phyloP scores from a whole-genome alignment of 2,329 filamentous ascomycete species.

The Penicillium sp. region DNA sequence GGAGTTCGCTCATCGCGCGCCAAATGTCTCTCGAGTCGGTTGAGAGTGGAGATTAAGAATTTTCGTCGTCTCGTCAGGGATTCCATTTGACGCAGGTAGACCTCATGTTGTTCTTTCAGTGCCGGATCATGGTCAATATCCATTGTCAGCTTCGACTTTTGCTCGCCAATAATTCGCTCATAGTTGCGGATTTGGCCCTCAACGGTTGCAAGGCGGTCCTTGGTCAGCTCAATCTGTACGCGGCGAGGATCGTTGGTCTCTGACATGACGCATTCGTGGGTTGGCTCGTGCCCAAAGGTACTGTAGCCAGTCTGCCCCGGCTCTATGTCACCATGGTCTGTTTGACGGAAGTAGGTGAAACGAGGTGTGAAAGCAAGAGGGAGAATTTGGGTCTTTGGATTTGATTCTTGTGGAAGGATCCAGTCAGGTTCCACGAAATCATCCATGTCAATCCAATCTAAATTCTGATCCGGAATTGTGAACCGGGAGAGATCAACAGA shows the following conservation, averaged over 20 bases:
- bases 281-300: constrained; percentile 88
- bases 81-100: constrained; percentile 56
- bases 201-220: constrained; percentile 74
- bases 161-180: constrained; percentile 68
- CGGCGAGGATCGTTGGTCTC: constrained; percentile 81
- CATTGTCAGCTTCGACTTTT: constrained; percentile 62
- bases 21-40: constrained; percentile 54
- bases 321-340: constrained; percentile 80
- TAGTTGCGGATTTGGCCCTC: constrained; percentile 76
- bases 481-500: constrained; percentile 74
- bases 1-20: constrained; percentile 46
- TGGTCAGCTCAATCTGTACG: constrained; percentile 83
- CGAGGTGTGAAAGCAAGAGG: constrained; percentile 90
- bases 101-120: constrained; percentile 46
- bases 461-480: constrained; percentile 91
- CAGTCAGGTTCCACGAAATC: constrained; percentile 98
- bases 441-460: constrained; percentile 98
- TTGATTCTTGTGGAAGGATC: constrained; percentile 85
- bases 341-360: constrained; percentile 95
- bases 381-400: constrained; percentile 90
- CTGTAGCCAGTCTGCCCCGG: constrained; percentile 74
- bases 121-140: constrained; percentile 52
- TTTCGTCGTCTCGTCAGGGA: constrained; percentile 57
- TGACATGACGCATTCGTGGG: constrained; percentile 94
- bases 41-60: constrained; percentile 58